A percentile compares a stretch with the other conserved stretches of the same genome.
These are phyloP conservation scores for Cupressus sempervirens DNA, from an alignment of 75 land plant species.

Conservation along the genomic window DNA sequence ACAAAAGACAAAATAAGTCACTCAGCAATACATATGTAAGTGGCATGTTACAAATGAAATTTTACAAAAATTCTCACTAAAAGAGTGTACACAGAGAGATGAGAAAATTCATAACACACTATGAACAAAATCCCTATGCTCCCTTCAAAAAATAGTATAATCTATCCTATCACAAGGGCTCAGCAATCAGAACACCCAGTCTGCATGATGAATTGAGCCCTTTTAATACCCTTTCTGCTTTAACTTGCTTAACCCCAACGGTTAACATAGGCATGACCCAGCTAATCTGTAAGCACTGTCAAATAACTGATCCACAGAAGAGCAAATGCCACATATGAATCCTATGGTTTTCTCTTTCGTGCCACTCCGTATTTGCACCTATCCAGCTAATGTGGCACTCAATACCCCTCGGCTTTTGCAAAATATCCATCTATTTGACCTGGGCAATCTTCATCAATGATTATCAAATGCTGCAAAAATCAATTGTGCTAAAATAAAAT, in stretches of 20 bases:
- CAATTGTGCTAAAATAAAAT: neutral
- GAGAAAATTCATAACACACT: neutral
- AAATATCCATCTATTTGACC: neutral
- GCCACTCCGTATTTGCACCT: neutral
- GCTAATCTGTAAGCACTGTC: neutral
- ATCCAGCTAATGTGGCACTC: neutral
- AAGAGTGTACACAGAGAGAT: neutral
- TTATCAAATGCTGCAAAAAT: neutral
- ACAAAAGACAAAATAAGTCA: neutral
- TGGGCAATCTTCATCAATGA: neutral
- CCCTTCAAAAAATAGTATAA: neutral
- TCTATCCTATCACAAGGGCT: neutral
- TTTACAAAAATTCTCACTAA: neutral
- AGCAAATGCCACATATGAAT: neutral
- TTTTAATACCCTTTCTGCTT: neutral
- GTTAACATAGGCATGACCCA: neutral
- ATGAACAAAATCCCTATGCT: neutral
- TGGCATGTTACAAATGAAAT: neutral
- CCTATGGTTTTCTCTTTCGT: neutral
- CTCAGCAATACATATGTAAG: neutral
- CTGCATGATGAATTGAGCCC: neutral
- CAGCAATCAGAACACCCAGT: conserved; percentile 1
- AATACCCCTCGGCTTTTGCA: neutral
- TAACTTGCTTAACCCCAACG: neutral
- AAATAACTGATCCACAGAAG: neutral